A percentile compares a stretch with the other conserved stretches of the same genome.
phyloP scores from a whole-genome alignment of 2,329 filamentous ascomycete genomes.

The Coleophoma eucalyptorum region DNA sequence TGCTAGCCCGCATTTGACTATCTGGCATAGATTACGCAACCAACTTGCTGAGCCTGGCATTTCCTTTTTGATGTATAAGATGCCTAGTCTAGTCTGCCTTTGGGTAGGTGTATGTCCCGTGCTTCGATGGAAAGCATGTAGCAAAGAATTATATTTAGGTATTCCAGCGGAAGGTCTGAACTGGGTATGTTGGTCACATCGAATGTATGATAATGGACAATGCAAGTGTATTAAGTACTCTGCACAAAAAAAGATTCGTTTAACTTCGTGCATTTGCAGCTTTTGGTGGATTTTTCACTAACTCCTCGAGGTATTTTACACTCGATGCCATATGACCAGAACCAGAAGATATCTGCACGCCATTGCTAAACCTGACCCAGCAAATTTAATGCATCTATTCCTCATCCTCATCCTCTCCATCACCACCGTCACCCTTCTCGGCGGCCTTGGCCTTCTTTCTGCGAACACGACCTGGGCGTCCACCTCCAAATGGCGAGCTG shows the following conservation, averaged over 20 bases:
- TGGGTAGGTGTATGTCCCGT: no score
- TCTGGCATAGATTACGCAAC: no score
- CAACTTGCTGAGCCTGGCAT: no score
- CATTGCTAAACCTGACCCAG: conserved; percentile 27
- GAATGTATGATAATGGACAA: no score
- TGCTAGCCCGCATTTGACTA: no score
- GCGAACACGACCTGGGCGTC: conserved; percentile 93
- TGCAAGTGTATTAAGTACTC: no score
- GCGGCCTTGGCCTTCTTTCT: conserved; percentile 99
- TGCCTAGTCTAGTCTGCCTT: no score
- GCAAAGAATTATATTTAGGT: no score
- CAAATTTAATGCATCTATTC: conserved; percentile 31
- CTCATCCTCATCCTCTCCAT: conserved; percentile 75
- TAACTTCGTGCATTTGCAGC: conserved; percentile 4
- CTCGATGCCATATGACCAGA: conserved; percentile 14
- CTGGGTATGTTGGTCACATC: no score
- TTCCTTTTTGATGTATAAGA: no score
- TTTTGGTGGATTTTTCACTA: conserved; percentile 15
- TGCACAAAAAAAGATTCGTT: neutral
- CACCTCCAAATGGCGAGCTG: conserved; percentile 95
- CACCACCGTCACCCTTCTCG: conserved; percentile 76
- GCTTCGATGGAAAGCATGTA: no score
- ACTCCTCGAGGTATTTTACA: conserved; percentile 18
- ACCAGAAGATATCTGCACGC: conserved; percentile 14
- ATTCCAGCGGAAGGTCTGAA: no score